phyloP scores from a whole-genome alignment of 768 basidiomycete species.

The Amylocystis lapponica region DNA sequence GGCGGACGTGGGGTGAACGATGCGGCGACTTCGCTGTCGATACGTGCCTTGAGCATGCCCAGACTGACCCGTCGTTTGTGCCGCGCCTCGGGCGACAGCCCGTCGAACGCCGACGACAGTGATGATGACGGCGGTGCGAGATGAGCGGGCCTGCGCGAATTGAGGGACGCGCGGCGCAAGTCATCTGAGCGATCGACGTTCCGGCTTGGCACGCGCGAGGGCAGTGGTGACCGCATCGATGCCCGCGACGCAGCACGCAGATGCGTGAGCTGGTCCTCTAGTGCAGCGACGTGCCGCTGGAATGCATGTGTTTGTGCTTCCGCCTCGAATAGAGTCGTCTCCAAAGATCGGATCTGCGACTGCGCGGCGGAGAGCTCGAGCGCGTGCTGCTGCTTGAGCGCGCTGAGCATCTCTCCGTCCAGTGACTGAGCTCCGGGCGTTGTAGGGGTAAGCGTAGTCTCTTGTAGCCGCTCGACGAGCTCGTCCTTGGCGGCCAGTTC shows the following conservation, averaged over 20 bases:
- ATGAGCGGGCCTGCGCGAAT: constrained; percentile 19
- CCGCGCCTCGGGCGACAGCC: constrained; percentile 65
- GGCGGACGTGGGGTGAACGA: constrained; percentile 35
- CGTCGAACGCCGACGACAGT: constrained; percentile 57
- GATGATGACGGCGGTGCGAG: constrained; percentile 28
- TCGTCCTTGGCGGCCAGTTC: constrained; percentile 60
- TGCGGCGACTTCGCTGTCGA: constrained; percentile 68
- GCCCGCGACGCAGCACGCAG: constrained; percentile 37
- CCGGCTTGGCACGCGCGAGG: constrained; percentile 45
- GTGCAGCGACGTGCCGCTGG: constrained; percentile 57
- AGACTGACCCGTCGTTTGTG: constrained; percentile 82
- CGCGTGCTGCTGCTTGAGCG: constrained; percentile 67
- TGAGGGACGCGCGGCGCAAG: constrained; percentile 32
- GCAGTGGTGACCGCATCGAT: constrained; percentile 40
- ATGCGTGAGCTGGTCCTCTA: constrained; percentile 63
- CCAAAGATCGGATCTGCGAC: constrained; percentile 72
- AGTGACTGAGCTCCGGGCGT: constrained; percentile 42
- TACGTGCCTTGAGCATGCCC: constrained; percentile 87
- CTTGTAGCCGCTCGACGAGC: constrained; percentile 56
- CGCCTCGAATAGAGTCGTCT: constrained; percentile 66
- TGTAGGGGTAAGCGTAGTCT: constrained; percentile 35
- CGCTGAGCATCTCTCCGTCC: constrained; percentile 68
- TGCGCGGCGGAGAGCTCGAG: constrained; percentile 79
- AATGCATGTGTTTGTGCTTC: constrained; percentile 62
- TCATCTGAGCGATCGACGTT: constrained; percentile 37